Base-by-base conservation (phyloP, 305 asterid species). In the Rubia tinctorum region DNA sequence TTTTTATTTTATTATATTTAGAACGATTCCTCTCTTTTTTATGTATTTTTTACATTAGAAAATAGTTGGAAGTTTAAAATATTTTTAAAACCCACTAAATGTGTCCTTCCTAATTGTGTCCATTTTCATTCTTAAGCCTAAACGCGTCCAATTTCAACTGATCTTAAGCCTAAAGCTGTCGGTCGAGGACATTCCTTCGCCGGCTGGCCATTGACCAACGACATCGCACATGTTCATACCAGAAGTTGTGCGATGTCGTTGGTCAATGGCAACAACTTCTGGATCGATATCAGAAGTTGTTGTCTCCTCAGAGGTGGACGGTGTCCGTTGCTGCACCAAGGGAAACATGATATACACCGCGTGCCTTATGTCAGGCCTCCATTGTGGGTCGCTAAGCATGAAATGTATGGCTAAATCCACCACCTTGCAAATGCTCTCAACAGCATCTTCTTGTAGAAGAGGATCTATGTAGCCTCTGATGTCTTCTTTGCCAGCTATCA, bases 361-460 rank as follows among this genome's bases (percentile, higher is more conserved):
- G n/a, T 94, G 95, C 53, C 90, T 82, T 97, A 94, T 92, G 71
- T 88, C 87, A 0, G 98, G 98, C 71, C 98, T 80, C 61, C 87
- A 93, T 44, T 74, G 45, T 11, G 96, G 80, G n/a, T 94, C 99
- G 8, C 92, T 82, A 34, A 81, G 87, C 0, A 97, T 84, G 84
- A 98, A 90, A 79, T 92, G 88, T 9, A 92, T 93, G 1, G 99
- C 95, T 8, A 94, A 81, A 80, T 92, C 89, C 6, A 84, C 89
- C 60, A 88, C 91, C 76, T 81, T 87, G 82, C 79, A 82, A 8
- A 92, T 86, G 81, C 87, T 81, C 27, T 77, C 64, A 39, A 82
- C 82, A n/a, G n/a, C 88, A 20, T 89, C 88, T 42, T 87, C 71
- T 10, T 61, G 59, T 42, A 90, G 84, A 10, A 49, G 22, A 0